Percentiles rank a stretch among this genome's conserved stretches.
These are phyloP conservation scores for Umbelopsis sp. DNA, from an alignment of 192 early-diverging fungal genomes.

Conservation along the genomic window DNA sequence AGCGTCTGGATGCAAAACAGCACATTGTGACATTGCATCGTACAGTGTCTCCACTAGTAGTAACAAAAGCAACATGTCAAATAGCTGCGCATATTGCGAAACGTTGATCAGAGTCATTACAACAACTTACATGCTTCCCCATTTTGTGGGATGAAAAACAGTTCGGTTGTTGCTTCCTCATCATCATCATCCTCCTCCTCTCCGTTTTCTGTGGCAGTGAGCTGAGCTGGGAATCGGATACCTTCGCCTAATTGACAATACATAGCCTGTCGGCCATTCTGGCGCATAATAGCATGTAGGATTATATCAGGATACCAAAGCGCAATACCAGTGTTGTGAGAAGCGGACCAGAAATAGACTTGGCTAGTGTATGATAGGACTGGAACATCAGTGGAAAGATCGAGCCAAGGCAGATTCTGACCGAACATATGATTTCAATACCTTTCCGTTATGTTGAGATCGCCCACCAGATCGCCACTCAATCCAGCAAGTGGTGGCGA, in stretches of 20 bases:
- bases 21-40: constrained; percentile 66
- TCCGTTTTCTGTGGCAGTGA: constrained; percentile 29
- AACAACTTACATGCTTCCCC: constrained; percentile 49
- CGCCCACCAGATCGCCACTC: constrained; percentile 39
- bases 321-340: constrained; percentile 48
- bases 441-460: constrained; percentile 54
- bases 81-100: background rate
- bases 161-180: constrained; percentile 53
- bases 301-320: constrained; percentile 69
- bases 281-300: constrained; percentile 71
- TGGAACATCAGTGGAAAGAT: background rate
- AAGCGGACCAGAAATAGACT: constrained; percentile 55
- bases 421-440: constrained; percentile 3
- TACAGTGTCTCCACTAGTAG: constrained; percentile 71
- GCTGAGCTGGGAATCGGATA: constrained; percentile 40
- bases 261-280: constrained; percentile 54
- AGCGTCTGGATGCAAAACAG: constrained; percentile 69
- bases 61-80: background rate
- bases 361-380: constrained; percentile 37
- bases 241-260: constrained; percentile 66
- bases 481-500: constrained; percentile 35
- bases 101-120: background rate
- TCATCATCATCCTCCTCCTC: constrained; percentile 49
- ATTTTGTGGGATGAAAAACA: constrained; percentile 65
- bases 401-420: background rate